Base-by-base conservation (phyloP, 169 alveolate species). In the Plasmodium vivax region DNA sequence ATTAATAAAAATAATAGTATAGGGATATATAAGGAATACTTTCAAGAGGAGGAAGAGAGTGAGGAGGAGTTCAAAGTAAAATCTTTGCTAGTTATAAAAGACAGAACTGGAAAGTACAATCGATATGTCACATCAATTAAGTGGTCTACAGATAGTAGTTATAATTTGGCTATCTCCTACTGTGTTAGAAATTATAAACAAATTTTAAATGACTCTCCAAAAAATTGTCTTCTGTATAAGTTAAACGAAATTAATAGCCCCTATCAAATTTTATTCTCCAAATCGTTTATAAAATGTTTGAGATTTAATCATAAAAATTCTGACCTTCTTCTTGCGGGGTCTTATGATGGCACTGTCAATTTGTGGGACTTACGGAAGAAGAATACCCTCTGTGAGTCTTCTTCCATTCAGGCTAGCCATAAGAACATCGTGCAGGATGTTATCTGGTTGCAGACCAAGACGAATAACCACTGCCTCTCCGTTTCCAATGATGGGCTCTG, bases 281-380 rank as follows among this genome's bases (percentile, higher is more conserved):
- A 90, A 62, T 41, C 91, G 14, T 90, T 90, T 62, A 90, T 90
- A 43, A 90, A 80, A 90, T 90, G 94, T 68, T 43, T 90, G 51
- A 38, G 90, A 16, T 90, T 90, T 90, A 90, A 90, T 80, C 94
- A 90, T 36, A 90, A 90, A 34, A 90, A 90, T 90, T 80, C 94
- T 5, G 94, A 90, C 45, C 30, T 90, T 34, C 74, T 90, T 10
- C 30, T 90, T 7, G 94, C 94, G 1, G 94, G 94, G 41, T 90
- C 94, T 0, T 90, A 90, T 80, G 94, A 90, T 14, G 94, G 94
- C 2, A 90, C 94, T 1, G 72, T 90, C 2, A 58, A 90, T 30
- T 36, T 90, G 51, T 90, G 94, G 94, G 94, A 90, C 27, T 10
- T 90, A 68, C 72, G 94, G n/a, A 90, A 90, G 82, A 90, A 90